These are phyloP conservation scores for Xylogone sp. DNA, from an alignment of 2,329 filamentous ascomycete genomes.

Conservation along the genomic window DNA sequence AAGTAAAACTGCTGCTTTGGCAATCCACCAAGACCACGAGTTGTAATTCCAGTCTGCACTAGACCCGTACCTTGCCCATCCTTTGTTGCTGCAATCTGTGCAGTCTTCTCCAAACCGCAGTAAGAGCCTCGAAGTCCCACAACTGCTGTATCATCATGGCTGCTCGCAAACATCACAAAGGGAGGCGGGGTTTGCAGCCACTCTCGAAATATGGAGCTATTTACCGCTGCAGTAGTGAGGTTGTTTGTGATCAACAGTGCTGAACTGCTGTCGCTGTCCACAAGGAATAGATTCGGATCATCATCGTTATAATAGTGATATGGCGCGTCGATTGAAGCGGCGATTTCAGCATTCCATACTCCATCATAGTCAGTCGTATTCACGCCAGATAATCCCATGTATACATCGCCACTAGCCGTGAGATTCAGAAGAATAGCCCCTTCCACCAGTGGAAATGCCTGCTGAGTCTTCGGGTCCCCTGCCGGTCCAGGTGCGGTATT, in stretches of 20 bases:
- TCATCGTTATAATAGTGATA: conserved; percentile 61
- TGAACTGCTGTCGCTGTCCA: conserved; percentile 79
- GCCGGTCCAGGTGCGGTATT: conserved; percentile 65
- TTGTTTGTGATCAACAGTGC: conserved; percentile 77
- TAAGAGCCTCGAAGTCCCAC: conserved; percentile 74
- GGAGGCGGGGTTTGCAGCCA: conserved; percentile 57
- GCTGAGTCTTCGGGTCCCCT: conserved; percentile 16
- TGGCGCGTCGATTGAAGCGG: conserved; percentile 73
- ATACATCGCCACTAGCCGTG: conserved; percentile 63
- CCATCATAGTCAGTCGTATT: conserved; percentile 49
- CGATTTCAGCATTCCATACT: conserved; percentile 76
- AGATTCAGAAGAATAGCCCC: conserved; percentile 49
- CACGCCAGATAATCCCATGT: conserved; percentile 71
- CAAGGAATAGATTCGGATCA: conserved; percentile 57
- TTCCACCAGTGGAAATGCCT: conserved; percentile 15
- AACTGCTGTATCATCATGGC: conserved; percentile 54
- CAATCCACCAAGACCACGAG: conserved; percentile 58
- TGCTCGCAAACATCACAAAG: conserved; percentile 76
- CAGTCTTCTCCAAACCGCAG: conserved; percentile 70
- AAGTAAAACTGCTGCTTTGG: conserved; percentile 90
- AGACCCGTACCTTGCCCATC: conserved; percentile 42
- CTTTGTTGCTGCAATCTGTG: conserved; percentile 57
- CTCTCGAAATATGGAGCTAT: conserved; percentile 43
- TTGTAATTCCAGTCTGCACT: conserved; percentile 63
- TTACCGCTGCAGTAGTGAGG: conserved; percentile 50